Percentiles rank a stretch among this genome's conserved stretches.
Evolutionary conservation across 129 eudicot genomes (phyloP).

Genomic region (Centella asiatica): DNA sequence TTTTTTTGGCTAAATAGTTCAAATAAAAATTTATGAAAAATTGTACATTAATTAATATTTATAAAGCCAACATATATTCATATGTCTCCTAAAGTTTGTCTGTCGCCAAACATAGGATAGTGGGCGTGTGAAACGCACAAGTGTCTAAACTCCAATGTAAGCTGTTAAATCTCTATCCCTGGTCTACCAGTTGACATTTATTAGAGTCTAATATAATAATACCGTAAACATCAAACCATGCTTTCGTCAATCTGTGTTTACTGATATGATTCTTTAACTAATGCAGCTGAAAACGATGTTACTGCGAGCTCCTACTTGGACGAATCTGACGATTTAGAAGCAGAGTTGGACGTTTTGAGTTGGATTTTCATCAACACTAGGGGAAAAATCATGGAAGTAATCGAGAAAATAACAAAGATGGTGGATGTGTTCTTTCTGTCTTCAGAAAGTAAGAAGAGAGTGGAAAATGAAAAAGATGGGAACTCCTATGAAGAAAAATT

Average conservation of each 20-base stretch:
- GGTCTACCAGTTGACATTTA: not conserved
- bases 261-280: not conserved
- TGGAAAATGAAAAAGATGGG: constrained; percentile 1
- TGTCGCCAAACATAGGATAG: too few species aligned
- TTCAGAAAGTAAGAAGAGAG: constrained; percentile 16
- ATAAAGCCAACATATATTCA: too few species aligned
- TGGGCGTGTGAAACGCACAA: too few species aligned
- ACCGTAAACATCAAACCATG: not conserved
- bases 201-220: too few species aligned
- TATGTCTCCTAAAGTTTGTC: too few species aligned
- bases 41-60: too few species aligned
- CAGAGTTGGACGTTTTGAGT: constrained; percentile 30
- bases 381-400: constrained; percentile 48
- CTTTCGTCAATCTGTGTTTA: not conserved
- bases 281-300: constrained; percentile 27
- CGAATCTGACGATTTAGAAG: constrained; percentile 20
- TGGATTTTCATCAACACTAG: constrained; percentile 46
- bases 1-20: too few species aligned
- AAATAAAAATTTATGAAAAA: too few species aligned
- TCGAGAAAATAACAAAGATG: constrained; percentile 46
- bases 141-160: too few species aligned
- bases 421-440: constrained; percentile 32
- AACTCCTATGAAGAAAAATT: constrained; percentile 40
- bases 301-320: constrained; percentile 11
- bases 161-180: too few species aligned